These are phyloP conservation scores for Vicia sativa DNA, from an alignment of 306 rosid species.

Conservation along the genomic window DNA sequence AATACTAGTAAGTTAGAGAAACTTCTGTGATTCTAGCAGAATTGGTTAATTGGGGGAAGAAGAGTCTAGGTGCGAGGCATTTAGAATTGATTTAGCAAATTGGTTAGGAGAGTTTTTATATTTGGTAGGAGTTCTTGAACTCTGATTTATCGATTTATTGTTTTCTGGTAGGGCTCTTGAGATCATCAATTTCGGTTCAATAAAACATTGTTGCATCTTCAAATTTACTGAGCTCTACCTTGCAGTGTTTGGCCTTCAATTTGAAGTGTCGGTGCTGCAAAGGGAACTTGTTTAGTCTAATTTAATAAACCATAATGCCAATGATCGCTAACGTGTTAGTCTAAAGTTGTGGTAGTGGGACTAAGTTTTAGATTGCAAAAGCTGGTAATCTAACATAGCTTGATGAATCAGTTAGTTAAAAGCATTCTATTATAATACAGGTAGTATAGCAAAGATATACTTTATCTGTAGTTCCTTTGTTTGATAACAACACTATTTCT, in stretches of 20 bases:
- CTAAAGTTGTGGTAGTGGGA: not conserved
- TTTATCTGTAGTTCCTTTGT: not conserved
- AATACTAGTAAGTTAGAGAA: not conserved
- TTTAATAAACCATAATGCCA: not conserved
- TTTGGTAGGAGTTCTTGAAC: not conserved
- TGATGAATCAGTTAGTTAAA: not conserved
- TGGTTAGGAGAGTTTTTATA: not conserved
- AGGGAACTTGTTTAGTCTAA: not conserved
- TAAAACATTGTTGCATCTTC: not conserved
- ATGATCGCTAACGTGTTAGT: not conserved
- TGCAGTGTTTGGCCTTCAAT: not conserved
- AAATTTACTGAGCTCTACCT: not conserved
- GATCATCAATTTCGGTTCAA: not conserved
- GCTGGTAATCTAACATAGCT: not conserved
- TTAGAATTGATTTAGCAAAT: not conserved
- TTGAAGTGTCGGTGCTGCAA: not conserved
- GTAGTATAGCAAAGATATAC: not conserved
- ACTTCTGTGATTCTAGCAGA: not conserved
- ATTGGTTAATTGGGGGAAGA: not conserved
- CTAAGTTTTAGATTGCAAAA: not conserved
- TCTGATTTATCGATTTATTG: not conserved
- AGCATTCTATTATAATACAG: constrained; percentile 1
- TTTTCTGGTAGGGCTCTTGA: not conserved
- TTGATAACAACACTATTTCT: not conserved
- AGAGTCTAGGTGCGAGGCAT: not conserved